phyloP scores from a whole-genome alignment of 2,329 filamentous ascomycete species.

The Corniculantispora saksenae region DNA sequence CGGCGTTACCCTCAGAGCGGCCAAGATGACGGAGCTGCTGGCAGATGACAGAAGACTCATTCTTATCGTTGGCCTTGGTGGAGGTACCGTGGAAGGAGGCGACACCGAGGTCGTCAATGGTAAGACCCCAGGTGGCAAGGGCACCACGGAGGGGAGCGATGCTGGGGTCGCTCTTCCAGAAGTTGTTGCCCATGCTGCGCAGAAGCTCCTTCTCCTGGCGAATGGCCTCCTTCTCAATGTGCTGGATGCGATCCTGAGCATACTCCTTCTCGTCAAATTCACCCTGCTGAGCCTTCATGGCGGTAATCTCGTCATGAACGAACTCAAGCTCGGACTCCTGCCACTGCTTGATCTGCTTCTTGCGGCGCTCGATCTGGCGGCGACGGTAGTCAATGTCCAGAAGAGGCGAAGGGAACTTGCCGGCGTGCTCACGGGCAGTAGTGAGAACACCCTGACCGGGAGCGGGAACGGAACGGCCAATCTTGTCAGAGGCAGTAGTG shows the following conservation, averaged over 20 bases:
- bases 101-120: slow-evolving; percentile 90
- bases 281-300: slow-evolving; percentile 78
- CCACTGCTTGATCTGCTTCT: slow-evolving; percentile 94
- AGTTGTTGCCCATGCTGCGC: slow-evolving; percentile 92
- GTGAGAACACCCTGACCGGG: slow-evolving; percentile 97
- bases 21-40: slow-evolving; percentile 94
- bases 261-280: slow-evolving; percentile 84
- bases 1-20: slow-evolving; percentile 92
- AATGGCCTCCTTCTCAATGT: slow-evolving; percentile 82
- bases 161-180: slow-evolving; percentile 94
- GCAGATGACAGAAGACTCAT: slow-evolving; percentile 96
- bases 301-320: slow-evolving; percentile 86
- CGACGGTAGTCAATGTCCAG: slow-evolving; percentile 97
- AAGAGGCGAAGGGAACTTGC: slow-evolving; percentile 92
- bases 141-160: slow-evolving; percentile 96
- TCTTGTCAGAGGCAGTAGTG: slow-evolving; percentile 97
- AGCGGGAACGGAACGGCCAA: slow-evolving; percentile 93
- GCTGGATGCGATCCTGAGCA: slow-evolving; percentile 76
- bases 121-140: slow-evolving; percentile 95
- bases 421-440: slow-evolving; percentile 84
- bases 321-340: slow-evolving; percentile 93
- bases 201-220: slow-evolving; percentile 93
- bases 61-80: slow-evolving; percentile 98
- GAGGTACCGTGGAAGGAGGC: slow-evolving; percentile 99
- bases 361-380: slow-evolving; percentile 90